Conservation (phyloP, 148 eudicot species). For the Chenopodium quinoa region DNA sequence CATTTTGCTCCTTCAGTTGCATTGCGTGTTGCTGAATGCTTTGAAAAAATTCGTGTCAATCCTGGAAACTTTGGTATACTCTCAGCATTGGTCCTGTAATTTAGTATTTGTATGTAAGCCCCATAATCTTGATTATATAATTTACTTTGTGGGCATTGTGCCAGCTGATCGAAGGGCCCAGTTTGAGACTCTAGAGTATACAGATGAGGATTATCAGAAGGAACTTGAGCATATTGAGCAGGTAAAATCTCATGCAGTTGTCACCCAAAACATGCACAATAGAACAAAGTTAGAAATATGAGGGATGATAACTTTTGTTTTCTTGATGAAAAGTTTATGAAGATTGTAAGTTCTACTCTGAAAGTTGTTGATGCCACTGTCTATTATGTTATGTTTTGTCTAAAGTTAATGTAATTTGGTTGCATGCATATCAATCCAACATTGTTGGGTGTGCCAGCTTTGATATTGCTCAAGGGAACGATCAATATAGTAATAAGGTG, state of each 20-base stretch:
- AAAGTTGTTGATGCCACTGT: not conserved
- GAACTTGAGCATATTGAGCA: constrained; percentile 89
- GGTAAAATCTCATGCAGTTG: constrained; percentile 35
- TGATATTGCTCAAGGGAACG: not conserved
- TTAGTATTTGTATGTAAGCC: not conserved
- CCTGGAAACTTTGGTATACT: constrained; percentile 92
- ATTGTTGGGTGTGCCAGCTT: not conserved
- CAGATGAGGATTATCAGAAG: constrained; percentile 87
- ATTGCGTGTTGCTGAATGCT: constrained; percentile 93
- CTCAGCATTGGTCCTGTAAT: constrained; percentile 17
- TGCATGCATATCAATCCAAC: not conserved
- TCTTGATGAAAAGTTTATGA: not conserved
- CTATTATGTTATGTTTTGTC: not conserved
- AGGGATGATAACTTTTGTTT: not conserved
- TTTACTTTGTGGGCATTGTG: constrained; percentile 34
- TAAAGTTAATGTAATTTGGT: not conserved
- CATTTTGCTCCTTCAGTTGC: constrained; percentile 98
- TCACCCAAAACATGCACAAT: not conserved
- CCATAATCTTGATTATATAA: constrained; percentile 14
- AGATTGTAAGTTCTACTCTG: not conserved
- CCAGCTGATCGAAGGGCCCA: constrained; percentile 99
- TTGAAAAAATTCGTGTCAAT: constrained; percentile 97
- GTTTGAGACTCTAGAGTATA: constrained; percentile 86
- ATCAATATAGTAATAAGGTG: too few relatives aligned
- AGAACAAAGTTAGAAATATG: not conserved